phyloP scores from a whole-genome alignment of 805 yeast genomes.

The Candida endomychidarum region DNA sequence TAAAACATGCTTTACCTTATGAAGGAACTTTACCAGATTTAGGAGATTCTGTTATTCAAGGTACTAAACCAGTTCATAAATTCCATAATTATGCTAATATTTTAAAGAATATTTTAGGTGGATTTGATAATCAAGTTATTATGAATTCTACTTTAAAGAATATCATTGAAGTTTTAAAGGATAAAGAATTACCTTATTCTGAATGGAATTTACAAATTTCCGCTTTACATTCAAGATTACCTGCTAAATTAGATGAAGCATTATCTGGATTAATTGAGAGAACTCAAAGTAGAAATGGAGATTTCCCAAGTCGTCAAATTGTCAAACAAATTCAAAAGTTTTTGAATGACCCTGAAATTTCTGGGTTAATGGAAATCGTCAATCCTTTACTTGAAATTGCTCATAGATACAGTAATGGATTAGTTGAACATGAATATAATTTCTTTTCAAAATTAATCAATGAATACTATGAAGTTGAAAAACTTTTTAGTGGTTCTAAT shows the following conservation, averaged over 20 bases:
- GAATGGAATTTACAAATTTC: slow-evolving; percentile 87
- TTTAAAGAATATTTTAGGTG: slow-evolving; percentile 77
- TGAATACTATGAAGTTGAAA: slow-evolving; percentile 77
- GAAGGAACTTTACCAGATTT: slow-evolving; percentile 90
- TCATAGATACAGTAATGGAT: slow-evolving; percentile 66
- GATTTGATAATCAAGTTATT: slow-evolving; percentile 94
- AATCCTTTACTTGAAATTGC: slow-evolving; percentile 77
- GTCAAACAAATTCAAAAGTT: slow-evolving; percentile 68
- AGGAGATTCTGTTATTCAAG: slow-evolving; percentile 80
- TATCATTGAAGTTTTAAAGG: slow-evolving; percentile 69
- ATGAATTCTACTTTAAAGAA: slow-evolving; percentile 80
- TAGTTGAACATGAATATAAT: slow-evolving; percentile 78
- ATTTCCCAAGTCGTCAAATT: slow-evolving; percentile 91
- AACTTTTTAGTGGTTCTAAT: slow-evolving; percentile 71
- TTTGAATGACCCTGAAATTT: slow-evolving; percentile 44
- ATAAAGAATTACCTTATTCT: slow-evolving; percentile 84
- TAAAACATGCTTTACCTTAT: slow-evolving; percentile 92
- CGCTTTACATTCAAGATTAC: slow-evolving; percentile 89
- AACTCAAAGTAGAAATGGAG: slow-evolving; percentile 61
- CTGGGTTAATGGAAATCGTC: slow-evolving; percentile 47
- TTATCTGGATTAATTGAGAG: slow-evolving; percentile 68
- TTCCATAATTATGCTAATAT: slow-evolving; percentile 59
- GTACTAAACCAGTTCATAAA: slow-evolving; percentile 80
- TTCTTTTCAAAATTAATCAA: slow-evolving; percentile 69
- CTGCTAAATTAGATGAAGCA: slow-evolving; percentile 68